These are phyloP conservation scores for Pyricularia sp. DNA, from an alignment of 2,329 filamentous ascomycete genomes.

Conservation along the genomic window DNA sequence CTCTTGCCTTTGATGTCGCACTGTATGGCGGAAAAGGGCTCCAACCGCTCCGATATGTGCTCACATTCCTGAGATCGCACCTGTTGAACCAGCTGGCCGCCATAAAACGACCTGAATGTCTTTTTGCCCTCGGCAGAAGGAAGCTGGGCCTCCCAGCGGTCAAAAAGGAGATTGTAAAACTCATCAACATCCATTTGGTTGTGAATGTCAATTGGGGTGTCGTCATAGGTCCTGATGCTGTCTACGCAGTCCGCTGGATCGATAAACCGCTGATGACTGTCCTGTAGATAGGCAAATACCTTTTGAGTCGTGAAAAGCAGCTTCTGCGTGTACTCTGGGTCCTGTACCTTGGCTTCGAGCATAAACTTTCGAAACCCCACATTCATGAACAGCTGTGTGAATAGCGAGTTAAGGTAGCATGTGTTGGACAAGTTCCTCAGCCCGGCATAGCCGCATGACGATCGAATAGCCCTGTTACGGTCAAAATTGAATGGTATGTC, in stretches of 20 bases:
- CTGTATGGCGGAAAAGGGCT: conserved; percentile 89
- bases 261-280: conserved; percentile 62
- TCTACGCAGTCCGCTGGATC: conserved; percentile 65
- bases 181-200: conserved; percentile 98
- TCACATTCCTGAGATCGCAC: conserved; percentile 91
- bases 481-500: conserved; percentile 56
- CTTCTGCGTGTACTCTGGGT: conserved; percentile 47
- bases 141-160: conserved; percentile 81
- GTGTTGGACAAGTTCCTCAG: conserved; percentile 91
- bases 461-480: conserved; percentile 57
- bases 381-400: conserved; percentile 97
- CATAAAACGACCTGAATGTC: conserved; percentile 73
- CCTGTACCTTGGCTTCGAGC: conserved; percentile 49
- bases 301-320: conserved; percentile 70
- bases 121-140: conserved; percentile 57
- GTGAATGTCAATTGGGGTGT: conserved; percentile 72
- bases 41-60: conserved; percentile 83
- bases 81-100: conserved; percentile 86
- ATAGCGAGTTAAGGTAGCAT: conserved; percentile 91
- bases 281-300: conserved; percentile 80
- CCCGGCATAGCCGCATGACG: conserved; percentile 75
- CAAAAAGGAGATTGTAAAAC: conserved; percentile 91
- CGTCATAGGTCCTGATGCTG: conserved; percentile 75
- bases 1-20: conserved; percentile 93
- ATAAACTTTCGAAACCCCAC: conserved; percentile 79